Base-by-base conservation (phyloP, 2,329 filamentous ascomycete genomes). In the Arthrinium phaeospermum region DNA sequence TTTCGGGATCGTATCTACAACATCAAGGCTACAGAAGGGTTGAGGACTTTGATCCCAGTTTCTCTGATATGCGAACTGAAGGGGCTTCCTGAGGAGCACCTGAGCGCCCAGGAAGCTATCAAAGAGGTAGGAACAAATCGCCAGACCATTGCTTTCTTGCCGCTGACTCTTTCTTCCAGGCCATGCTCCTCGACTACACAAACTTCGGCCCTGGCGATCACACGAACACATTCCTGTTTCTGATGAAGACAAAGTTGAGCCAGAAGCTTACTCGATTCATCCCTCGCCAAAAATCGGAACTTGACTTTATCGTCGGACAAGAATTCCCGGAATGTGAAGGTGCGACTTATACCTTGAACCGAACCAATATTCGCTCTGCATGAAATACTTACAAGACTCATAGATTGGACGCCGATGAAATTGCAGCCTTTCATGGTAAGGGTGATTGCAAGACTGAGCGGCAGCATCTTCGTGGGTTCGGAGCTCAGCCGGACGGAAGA, bases 391-490 rank as follows among this genome's bases (percentile, higher is more conserved):
- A 64, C 34, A 41, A 13, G 8, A 10, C 6, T 41, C 19, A 14
- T 71, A 86, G 88, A 90, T 73, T 90, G 89, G 89, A 89, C 85
- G 0, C 77, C 86, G 0, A 84, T 89, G 69, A 85, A 84, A 75
- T 84, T 89, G 75, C 86, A 88, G 49, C 84, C 85, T 0, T 86
- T 89, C 72, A 81, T 87, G 61, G 81, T 90, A 2, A 82, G 86
- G 30, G 82, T 86, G 4, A 81, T 91, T 14, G 85, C 88, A 8
- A 85, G 88, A 1, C 76, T 91, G 30, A 89, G 87, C 37, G 87
- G 88, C 0, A 82, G 85, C 27, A 83, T 86, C 5, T 90, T 90
- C 74, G 84, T 90, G 8, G 88, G 88, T 1, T 76, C 84, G 2
- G 79, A 82, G 19, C 81, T 90, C 71, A 88, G 85, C 75, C 86